Evolutionary conservation across 1,139 yeast species (phyloP).

Genomic region (Kluyveromyces sp.): DNA sequence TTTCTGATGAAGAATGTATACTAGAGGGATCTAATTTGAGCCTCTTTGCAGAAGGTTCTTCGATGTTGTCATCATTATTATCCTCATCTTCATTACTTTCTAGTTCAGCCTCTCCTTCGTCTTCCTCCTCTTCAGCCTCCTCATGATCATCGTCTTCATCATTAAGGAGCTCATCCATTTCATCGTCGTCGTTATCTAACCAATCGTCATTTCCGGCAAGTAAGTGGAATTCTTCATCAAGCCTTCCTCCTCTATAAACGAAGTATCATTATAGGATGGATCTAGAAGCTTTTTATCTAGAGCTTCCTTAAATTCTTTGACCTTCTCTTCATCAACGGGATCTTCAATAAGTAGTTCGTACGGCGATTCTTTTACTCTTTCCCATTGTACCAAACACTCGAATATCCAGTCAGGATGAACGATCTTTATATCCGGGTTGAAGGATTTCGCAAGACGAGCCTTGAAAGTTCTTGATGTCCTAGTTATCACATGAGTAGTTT

Average conservation of each 20-base stretch:
- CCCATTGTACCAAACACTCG: conserved; percentile 77
- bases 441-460: conserved; percentile 64
- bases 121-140: conserved; percentile 29
- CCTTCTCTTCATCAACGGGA: conserved; percentile 33
- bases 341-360: conserved; percentile 45
- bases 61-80: conserved; percentile 8
- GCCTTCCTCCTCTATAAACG: conserved; percentile 18
- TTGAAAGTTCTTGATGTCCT: conserved; percentile 67
- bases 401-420: conserved; percentile 94
- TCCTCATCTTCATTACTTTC: conserved; percentile 17
- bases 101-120: conserved; percentile 22
- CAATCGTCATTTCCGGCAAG: conserved; percentile 30
- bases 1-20: conserved; percentile 7
- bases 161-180: conserved; percentile 24
- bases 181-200: conserved; percentile 28
- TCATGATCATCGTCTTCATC: conserved; percentile 30
- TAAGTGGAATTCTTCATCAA: conserved; percentile 22
- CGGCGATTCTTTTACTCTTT: conserved; percentile 53
- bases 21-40: conserved; percentile 5
- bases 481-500: conserved; percentile 87
- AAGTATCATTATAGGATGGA: conserved; percentile 7
- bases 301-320: conserved; percentile 25
- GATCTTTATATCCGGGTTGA: conserved; percentile 59
- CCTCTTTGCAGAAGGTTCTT: conserved; percentile 4
- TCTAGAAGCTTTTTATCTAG: conserved; percentile 16